These are phyloP conservation scores for Somion occarium DNA, from an alignment of 1,284 basidiomycete species.

Conservation along the genomic window DNA sequence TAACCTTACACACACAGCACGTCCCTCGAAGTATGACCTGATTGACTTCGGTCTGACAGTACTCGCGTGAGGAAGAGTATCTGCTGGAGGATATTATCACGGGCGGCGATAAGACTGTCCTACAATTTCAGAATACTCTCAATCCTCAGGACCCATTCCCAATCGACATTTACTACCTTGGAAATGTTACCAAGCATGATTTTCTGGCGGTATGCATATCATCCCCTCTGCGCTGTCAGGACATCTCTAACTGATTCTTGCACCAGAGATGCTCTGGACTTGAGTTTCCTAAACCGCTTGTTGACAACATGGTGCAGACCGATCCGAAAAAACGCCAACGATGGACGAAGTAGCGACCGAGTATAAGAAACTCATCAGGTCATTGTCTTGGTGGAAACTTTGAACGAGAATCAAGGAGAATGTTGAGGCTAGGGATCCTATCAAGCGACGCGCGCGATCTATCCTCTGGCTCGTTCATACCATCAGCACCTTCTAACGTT, in stretches of 20 bases:
- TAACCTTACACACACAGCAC: slow-evolving; percentile 22
- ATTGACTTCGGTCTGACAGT: slow-evolving; percentile 28
- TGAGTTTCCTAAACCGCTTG: slow-evolving; percentile 11
- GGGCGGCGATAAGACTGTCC: slow-evolving; percentile 8
- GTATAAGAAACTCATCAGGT: slow-evolving; percentile 5
- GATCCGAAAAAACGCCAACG: slow-evolving; percentile 14
- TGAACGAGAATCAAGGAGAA: too few relatives aligned
- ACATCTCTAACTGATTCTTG: background rate
- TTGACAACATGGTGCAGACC: slow-evolving; percentile 13
- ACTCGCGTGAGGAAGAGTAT: slow-evolving; percentile 6
- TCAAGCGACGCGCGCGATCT: too few relatives aligned
- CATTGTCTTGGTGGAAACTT: slow-evolving; percentile 4
- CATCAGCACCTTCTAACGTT: too few relatives aligned
- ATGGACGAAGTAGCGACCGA: slow-evolving; percentile 13
- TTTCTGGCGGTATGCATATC: slow-evolving; percentile 14
- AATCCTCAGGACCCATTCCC: slow-evolving; percentile 20
- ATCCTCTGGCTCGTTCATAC: too few relatives aligned
- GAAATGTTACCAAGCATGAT: slow-evolving; percentile 25
- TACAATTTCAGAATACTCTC: slow-evolving; percentile 6
- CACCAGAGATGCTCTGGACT: slow-evolving; percentile 1
- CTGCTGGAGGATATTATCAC: slow-evolving; percentile 11
- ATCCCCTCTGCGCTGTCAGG: background rate
- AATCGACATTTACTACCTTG: slow-evolving; percentile 27
- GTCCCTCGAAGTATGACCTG: slow-evolving; percentile 27
- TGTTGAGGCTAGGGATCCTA: too few relatives aligned